Evolutionary conservation across 2,329 filamentous ascomycete genomes (phyloP).

Genomic region (Pseudomassariella vexata): DNA sequence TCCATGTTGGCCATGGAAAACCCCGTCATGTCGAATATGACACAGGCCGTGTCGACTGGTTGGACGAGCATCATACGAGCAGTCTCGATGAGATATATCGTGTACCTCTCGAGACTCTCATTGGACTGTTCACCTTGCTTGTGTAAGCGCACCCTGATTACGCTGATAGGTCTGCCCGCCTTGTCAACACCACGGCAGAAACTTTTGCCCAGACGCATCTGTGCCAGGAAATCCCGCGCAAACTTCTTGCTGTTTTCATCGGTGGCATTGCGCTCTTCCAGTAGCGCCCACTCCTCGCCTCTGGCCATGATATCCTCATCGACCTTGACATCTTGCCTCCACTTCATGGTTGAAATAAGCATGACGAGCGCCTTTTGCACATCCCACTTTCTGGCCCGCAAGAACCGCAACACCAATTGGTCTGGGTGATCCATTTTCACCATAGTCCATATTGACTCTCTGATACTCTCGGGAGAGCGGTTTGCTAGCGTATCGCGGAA

Average conservation of each 20-base stretch:
- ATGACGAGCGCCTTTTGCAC: slow-evolving; percentile 89
- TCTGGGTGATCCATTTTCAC: slow-evolving; percentile 94
- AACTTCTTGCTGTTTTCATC: slow-evolving; percentile 56
- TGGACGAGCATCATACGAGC: slow-evolving; percentile 74
- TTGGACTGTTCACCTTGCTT: slow-evolving; percentile 76
- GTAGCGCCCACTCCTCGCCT: slow-evolving; percentile 55
- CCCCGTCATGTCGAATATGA: slow-evolving; percentile 93
- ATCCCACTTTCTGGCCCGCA: slow-evolving; percentile 93
- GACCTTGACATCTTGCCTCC: slow-evolving; percentile 82
- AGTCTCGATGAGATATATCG: slow-evolving; percentile 91
- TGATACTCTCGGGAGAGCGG: slow-evolving; percentile 71
- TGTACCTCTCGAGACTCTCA: slow-evolving; percentile 78
- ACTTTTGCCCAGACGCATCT: slow-evolving; percentile 87
- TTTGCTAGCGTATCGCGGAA: slow-evolving; percentile 77
- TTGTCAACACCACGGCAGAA: slow-evolving; percentile 87
- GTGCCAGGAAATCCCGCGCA: slow-evolving; percentile 72
- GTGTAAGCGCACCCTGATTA: slow-evolving; percentile 79
- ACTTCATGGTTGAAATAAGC: slow-evolving; percentile 90
- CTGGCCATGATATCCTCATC: slow-evolving; percentile 80
- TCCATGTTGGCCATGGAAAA: slow-evolving; percentile 98
- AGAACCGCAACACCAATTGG: slow-evolving; percentile 72
- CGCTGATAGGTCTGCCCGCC: slow-evolving; percentile 76
- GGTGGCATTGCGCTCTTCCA: slow-evolving; percentile 29
- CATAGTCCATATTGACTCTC: slow-evolving; percentile 84
- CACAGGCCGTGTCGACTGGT: slow-evolving; percentile 84